A percentile compares a stretch with the other conserved stretches of the same genome.
phyloP scores from a whole-genome alignment of 331 rosid genomes.

The Stylosanthes scabra region DNA sequence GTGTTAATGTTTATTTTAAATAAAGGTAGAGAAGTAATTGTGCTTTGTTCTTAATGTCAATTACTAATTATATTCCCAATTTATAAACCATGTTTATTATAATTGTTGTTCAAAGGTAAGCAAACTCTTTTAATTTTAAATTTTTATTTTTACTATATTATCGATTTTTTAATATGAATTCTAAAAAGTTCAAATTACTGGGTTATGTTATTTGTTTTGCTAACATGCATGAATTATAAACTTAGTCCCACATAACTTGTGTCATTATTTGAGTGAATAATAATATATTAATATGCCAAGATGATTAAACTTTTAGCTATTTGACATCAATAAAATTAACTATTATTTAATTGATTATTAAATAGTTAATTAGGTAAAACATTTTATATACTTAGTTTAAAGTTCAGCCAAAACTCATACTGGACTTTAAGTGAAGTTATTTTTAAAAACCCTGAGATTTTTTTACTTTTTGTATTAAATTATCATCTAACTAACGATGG shows the following conservation, averaged over 20 bases:
- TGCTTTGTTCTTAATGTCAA: not conserved
- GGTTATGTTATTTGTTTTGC: not conserved
- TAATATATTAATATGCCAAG: too few relatives aligned
- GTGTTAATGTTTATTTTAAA: not conserved
- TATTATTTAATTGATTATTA: too few relatives aligned
- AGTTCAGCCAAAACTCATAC: too few relatives aligned
- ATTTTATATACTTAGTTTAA: too few relatives aligned
- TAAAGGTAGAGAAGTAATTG: not conserved
- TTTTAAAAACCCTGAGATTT: too few relatives aligned
- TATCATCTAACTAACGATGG: too few relatives aligned
- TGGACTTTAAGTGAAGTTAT: too few relatives aligned
- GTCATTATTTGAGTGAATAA: not conserved
- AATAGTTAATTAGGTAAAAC: too few relatives aligned
- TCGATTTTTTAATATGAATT: too few relatives aligned
- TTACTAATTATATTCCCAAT: constrained; percentile 3
- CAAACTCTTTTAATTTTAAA: not conserved
- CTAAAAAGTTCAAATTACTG: not conserved
- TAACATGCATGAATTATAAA: not conserved
- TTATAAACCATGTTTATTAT: not conserved
- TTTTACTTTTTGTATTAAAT: too few relatives aligned
- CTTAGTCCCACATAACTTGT: not conserved
- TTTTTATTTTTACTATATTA: not conserved
- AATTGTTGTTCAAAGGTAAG: constrained; percentile 4
- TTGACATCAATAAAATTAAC: too few relatives aligned
- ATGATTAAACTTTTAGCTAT: too few relatives aligned